Evolutionary conservation across 208 protist species (phyloP), one percentile per base, ranked within the genome.

Genomic region (Leishmania mexicana): DNA sequence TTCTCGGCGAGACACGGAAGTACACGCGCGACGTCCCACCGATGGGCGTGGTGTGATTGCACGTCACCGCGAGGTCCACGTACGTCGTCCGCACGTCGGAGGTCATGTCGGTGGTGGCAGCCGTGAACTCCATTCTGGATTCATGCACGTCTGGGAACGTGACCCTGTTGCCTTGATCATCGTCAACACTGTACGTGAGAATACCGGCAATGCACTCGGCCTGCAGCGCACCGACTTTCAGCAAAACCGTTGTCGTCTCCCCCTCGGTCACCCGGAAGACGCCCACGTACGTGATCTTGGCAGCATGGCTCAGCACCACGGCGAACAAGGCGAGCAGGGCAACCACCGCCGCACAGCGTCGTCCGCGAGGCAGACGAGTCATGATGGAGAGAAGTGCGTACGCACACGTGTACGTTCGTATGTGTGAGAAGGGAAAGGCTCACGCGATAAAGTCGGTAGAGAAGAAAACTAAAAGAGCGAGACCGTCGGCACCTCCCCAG

Each of bases 21-120:
- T 90, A 90, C 45, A 93, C 89, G 15, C 60, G 49, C 19, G 86
- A 81, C 47, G 47, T 83, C 7, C 84, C 57, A 74, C 89, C 92
- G 10, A 95, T 54, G 8, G 80, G 51, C 0, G 83, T 93, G 76
- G 87, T 82, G n/a, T 80, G 84, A 84, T 90, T 85, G 79, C 92
- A 96, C 71, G 79, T 65, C 35, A 94, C 85, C 31, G 49, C 73
- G 31, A 96, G 15, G 13, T 83, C 71, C 17, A 88, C 81, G 53
- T 68, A 35, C 3, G 78, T 76, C 35, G 49, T 65, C n/a, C 78
- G 78, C 3, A n/a, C 17, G 28, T 68, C 78, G 3, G 42, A 31
- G 24, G 40, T 81, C 78, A 88, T 83, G 31, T 82, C 85, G 0
- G 88, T 93, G 49, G 75, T 54, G n/a, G 81, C n/a, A 8, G 89